A percentile compares a stretch with the other conserved stretches of the same genome.
phyloP scores from a whole-genome alignment of 2,329 filamentous ascomycete species.

The Bipolaris gigantea region DNA sequence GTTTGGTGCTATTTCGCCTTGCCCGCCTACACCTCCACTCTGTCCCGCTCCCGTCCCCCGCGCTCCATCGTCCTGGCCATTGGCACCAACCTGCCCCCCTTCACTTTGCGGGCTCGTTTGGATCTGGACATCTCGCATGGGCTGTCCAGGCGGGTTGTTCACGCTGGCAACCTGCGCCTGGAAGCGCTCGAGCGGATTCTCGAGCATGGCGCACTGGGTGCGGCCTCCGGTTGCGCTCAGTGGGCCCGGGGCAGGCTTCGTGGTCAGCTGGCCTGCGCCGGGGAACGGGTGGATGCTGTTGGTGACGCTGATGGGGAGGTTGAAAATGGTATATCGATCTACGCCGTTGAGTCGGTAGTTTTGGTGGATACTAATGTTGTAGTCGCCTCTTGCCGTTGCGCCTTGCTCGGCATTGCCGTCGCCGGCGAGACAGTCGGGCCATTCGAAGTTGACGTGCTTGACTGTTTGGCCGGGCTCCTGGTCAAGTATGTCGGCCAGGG shows the following conservation, averaged over 20 bases:
- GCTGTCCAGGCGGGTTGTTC: conserved; percentile 39
- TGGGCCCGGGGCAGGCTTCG: conserved; percentile 39
- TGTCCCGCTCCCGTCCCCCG: background rate
- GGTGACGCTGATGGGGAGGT: conserved; percentile 68
- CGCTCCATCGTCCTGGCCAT: conserved; percentile 20
- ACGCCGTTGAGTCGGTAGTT: conserved; percentile 67
- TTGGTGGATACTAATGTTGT: conserved; percentile 74
- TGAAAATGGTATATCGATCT: conserved; percentile 70
- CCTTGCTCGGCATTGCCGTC: conserved; percentile 52
- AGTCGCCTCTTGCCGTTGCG: conserved; percentile 59
- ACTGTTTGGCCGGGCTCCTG: conserved; percentile 69
- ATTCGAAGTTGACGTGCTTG: conserved; percentile 73
- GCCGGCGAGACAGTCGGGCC: conserved; percentile 69
- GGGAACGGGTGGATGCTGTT: conserved; percentile 59
- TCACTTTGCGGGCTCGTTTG: conserved; percentile 27
- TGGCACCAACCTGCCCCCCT: conserved; percentile 34
- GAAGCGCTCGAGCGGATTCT: conserved; percentile 34
- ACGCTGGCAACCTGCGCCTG: conserved; percentile 32
- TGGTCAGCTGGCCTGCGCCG: conserved; percentile 34
- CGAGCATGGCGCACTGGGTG: conserved; percentile 33
- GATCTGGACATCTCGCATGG: conserved; percentile 33
- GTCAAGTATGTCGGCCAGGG: conserved; percentile 63
- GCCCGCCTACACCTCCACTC: conserved; percentile 6
- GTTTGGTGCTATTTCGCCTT: conserved; percentile 15
- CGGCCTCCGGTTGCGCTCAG: conserved; percentile 40